Conservation (phyloP, 306 rosid genomes). For the Vigna unguiculata region DNA sequence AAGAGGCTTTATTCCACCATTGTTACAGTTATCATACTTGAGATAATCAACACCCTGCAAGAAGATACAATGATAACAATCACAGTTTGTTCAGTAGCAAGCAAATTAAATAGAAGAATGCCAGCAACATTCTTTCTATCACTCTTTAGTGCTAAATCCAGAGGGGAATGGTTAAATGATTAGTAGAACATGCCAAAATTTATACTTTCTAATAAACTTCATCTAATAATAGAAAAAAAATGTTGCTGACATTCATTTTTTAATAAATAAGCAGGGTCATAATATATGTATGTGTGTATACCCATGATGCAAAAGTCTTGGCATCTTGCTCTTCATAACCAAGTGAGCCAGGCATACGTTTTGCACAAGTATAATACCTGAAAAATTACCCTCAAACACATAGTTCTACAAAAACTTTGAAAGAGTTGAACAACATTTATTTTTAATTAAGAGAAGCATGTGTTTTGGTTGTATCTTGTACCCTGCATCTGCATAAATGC, state of each 20-base stretch:
- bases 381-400: slow-evolving; percentile 17
- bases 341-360: slow-evolving; percentile 86
- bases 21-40: slow-evolving; percentile 91
- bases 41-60: slow-evolving; percentile 89
- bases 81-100: no score
- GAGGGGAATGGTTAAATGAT: no score
- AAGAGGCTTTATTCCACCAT: slow-evolving; percentile 74
- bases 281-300: slow-evolving; percentile 32
- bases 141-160: no score
- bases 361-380: slow-evolving; percentile 88
- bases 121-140: no score
- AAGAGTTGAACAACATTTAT: not conserved
- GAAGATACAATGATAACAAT: not conserved
- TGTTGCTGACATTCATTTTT: no score
- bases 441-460: not conserved
- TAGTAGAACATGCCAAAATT: no score
- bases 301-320: slow-evolving; percentile 91
- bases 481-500: slow-evolving; percentile 97
- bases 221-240: no score
- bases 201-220: no score
- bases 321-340: slow-evolving; percentile 89
- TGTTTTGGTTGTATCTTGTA: slow-evolving; percentile 42
- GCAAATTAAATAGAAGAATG: no score
- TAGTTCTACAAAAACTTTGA: not conserved
- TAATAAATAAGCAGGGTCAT: not conserved